Conservation (phyloP, 2,329 filamentous ascomycete species). For the Clarireedia paspali region DNA sequence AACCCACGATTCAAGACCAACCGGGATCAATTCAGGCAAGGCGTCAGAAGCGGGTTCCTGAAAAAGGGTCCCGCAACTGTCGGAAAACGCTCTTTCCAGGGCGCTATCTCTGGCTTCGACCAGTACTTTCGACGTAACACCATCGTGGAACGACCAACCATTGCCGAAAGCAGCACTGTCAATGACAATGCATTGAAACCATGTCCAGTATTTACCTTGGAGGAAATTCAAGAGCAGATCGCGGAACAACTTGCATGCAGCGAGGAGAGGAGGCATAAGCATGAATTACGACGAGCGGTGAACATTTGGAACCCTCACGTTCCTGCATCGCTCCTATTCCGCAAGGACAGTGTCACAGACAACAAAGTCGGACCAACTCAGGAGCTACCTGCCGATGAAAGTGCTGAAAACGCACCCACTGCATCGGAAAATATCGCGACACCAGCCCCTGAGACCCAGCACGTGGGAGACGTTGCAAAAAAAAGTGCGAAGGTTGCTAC, state of each 20-base stretch:
- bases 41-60: neutral
- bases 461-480: no score
- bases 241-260: neutral
- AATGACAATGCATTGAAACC: no score
- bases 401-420: neutral
- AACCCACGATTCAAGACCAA: neutral
- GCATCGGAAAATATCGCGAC: no score
- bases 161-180: neutral
- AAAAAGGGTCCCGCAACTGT: neutral
- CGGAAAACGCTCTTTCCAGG: no score
- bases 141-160: neutral
- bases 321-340: neutral
- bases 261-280: slow-evolving; percentile 1
- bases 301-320: slow-evolving; percentile 5
- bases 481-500: no score
- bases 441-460: no score
- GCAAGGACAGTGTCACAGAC: neutral
- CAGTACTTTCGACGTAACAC: neutral
- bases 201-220: neutral
- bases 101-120: neutral
- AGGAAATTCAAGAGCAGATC: slow-evolving; percentile 1
- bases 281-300: neutral
- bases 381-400: neutral
- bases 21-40: neutral
- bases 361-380: no score